phyloP scores from a whole-genome alignment of 2,329 filamentous ascomycete species.

The Diaporthe batatas region DNA sequence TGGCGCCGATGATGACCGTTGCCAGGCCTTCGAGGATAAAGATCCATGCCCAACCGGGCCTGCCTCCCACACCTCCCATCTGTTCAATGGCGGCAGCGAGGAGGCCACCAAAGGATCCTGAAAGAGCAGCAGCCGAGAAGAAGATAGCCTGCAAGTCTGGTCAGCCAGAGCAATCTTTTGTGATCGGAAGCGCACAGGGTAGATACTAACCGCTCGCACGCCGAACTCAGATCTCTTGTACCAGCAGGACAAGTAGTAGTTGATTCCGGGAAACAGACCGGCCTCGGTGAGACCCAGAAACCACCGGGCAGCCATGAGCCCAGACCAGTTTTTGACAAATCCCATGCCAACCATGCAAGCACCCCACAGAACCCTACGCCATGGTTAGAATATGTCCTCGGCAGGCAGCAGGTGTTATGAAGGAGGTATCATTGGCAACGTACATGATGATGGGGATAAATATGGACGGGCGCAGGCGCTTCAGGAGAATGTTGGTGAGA shows the following conservation, averaged over 20 bases:
- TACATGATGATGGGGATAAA: conserved; percentile 89
- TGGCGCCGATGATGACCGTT: conserved; percentile 74
- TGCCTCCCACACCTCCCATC: conserved; percentile 71
- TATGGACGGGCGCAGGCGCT: conserved; percentile 79
- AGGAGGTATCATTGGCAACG: conserved; percentile 47
- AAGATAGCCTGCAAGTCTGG: conserved; percentile 69
- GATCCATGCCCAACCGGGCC: conserved; percentile 71
- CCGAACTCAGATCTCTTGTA: conserved; percentile 83
- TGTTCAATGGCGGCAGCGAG: conserved; percentile 76
- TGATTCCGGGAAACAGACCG: conserved; percentile 79
- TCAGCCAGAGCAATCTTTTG: neutral
- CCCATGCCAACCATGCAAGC: conserved; percentile 78
- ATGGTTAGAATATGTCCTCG: neutral
- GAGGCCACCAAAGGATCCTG: conserved; percentile 80
- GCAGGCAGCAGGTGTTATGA: neutral
- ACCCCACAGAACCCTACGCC: conserved; percentile 73
- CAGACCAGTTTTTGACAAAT: conserved; percentile 72
- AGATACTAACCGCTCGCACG: conserved; percentile 63
- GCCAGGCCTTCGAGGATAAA: conserved; percentile 77
- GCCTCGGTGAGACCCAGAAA: conserved; percentile 82
- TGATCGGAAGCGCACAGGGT: too few species aligned
- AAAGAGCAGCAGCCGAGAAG: conserved; percentile 83
- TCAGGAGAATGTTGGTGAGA: conserved; percentile 84
- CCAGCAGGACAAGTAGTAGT: conserved; percentile 82
- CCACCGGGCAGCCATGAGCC: conserved; percentile 75